Percentiles rank a stretch among this genome's conserved stretches.
Conservation (phyloP, 805 yeast genomes). For the Candida sakaeoensis region DNA sequence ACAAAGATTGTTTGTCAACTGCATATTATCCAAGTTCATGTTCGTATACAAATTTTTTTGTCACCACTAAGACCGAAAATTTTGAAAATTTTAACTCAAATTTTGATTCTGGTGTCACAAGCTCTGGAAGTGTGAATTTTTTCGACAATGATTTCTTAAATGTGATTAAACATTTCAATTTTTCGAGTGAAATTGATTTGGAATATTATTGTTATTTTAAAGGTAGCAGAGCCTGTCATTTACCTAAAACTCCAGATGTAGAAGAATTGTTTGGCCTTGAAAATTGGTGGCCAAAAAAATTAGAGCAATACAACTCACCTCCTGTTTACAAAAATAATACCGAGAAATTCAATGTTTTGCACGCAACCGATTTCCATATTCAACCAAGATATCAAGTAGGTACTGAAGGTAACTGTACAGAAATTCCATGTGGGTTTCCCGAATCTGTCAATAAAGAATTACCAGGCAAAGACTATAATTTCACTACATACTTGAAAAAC, state of each 20-base stretch:
- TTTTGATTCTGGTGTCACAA: constrained; percentile 21
- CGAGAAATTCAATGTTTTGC: constrained; percentile 56
- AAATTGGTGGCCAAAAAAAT: constrained; percentile 35
- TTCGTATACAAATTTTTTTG: constrained; percentile 33
- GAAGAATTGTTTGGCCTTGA: constrained; percentile 28
- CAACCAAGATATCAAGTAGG: constrained; percentile 53
- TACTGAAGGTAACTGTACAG: constrained; percentile 52
- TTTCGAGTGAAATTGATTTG: constrained; percentile 33
- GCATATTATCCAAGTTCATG: constrained; percentile 29
- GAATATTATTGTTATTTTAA: constrained; percentile 54
- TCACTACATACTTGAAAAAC: constrained; percentile 24
- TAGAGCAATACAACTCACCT: constrained; percentile 19
- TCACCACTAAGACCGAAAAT: constrained; percentile 29
- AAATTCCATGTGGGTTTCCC: constrained; percentile 58
- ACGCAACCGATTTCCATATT: constrained; percentile 63
- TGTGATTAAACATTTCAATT: constrained; percentile 32
- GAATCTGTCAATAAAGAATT: constrained; percentile 38
- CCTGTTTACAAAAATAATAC: constrained; percentile 25
- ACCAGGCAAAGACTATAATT: constrained; percentile 22
- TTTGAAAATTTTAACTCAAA: constrained; percentile 16
- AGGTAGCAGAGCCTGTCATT: constrained; percentile 38
- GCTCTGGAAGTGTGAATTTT: constrained; percentile 27
- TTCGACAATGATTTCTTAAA: constrained; percentile 38
- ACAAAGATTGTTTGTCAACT: constrained; percentile 28
- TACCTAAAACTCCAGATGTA: constrained; percentile 51